Evolutionary conservation across 768 basidiomycete species (phyloP), one percentile per base, ranked within the genome.

Genomic region (Lactarius sp.): DNA sequence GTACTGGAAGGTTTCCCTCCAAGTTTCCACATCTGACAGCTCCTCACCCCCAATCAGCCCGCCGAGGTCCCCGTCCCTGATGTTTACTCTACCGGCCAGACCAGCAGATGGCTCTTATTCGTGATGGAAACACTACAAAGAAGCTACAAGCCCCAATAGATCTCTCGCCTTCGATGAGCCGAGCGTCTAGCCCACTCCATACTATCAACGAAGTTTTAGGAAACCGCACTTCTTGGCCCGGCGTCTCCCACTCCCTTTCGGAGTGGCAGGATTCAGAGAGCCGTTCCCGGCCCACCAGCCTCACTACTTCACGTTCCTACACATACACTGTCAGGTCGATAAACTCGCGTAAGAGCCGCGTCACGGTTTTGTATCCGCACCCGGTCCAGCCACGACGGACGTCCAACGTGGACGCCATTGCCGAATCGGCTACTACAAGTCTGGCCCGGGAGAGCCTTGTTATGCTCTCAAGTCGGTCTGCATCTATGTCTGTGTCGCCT

Each of bases 331-430:
- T n/a, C n/a, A n/a, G n/a, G n/a, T n/a, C n/a, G n/a, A n/a, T n/a
- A n/a, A n/a, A n/a, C n/a, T n/a, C n/a, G n/a, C n/a, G n/a, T n/a
- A n/a, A n/a, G n/a, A n/a, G n/a, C n/a, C n/a, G n/a, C n/a, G n/a
- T n/a, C n/a, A n/a, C n/a, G n/a, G n/a, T 59, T 12, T 27, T 27
- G 46, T 59, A 59, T 59, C 57, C 52, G 46, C 62, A 44, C 10
- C 57, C 62, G 16, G 62, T 59, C 16, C 52, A 56, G 12, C 46
- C 52, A 27, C 27, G 13, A 16, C 37, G 46, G n/a, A 9, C 8
- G 36, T 59, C 56, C 9, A 20, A n/a, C 20, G 46, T 59, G 6
- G 62, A 47, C n/a, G 36, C 12, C 3, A 58, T 58, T 16, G 14
- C 50, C 12, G 16, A 52, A n/a, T 52, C 50, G 13, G 22, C 51